phyloP scores from a whole-genome alignment of 495 filamentous ascomycete genomes.

The Aspergillus leporis region DNA sequence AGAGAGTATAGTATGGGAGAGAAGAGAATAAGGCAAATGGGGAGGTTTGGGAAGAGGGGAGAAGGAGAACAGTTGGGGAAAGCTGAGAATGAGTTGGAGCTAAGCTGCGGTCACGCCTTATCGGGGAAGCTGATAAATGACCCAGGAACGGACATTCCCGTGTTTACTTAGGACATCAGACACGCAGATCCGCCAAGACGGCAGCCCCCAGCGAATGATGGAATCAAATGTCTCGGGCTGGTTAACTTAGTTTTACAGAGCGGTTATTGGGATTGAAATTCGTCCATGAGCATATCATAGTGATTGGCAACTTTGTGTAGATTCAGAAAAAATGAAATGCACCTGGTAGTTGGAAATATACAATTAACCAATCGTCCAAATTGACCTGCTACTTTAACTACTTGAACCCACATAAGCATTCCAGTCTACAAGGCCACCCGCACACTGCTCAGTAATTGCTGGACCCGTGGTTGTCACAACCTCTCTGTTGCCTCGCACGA shows the following conservation, averaged over 20 bases:
- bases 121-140: conserved; percentile 1
- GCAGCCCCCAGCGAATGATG: neutral
- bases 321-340: neutral
- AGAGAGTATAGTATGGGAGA: conserved; percentile 7
- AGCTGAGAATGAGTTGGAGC: conserved; percentile 3
- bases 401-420: conserved; percentile 47
- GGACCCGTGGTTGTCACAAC: conserved; percentile 41
- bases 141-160: no score
- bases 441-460: conserved; percentile 46
- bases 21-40: neutral
- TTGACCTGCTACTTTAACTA: conserved; percentile 4
- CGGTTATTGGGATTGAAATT: no score
- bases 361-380: neutral
- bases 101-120: conserved; percentile 3
- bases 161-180: neutral
- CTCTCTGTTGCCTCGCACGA: conserved; percentile 41
- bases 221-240: no score
- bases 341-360: no score
- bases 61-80: conserved; percentile 11
- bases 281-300: no score
- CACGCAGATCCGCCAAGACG: neutral
- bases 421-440: conserved; percentile 52
- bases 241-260: no score
- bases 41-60: conserved; percentile 1
- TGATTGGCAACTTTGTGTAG: neutral